phyloP scores from a whole-genome alignment of 2,329 filamentous ascomycete species.

The Septoria linicola region DNA sequence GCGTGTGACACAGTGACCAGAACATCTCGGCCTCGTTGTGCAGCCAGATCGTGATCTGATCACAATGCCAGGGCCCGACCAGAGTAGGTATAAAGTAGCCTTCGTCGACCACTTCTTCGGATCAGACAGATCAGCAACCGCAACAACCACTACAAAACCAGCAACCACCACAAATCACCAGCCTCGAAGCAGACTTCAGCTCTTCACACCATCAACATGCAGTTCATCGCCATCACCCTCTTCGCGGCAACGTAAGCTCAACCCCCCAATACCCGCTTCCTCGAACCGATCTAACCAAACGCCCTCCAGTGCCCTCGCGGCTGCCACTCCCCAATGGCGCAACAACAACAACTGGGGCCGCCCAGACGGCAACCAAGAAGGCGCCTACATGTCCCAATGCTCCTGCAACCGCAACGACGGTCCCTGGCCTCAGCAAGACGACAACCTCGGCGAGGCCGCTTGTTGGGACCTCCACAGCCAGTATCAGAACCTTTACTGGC shows the following conservation, averaged over 20 bases:
- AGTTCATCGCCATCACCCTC: background rate
- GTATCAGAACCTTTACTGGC: background rate
- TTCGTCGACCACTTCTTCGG: background rate
- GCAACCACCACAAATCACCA: background rate
- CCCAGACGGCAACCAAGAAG: conserved; percentile 3
- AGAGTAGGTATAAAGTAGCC: background rate
- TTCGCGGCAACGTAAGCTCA: background rate
- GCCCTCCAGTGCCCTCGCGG: background rate
- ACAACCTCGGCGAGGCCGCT: background rate
- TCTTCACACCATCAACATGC: background rate
- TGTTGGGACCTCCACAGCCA: background rate
- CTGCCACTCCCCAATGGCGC: background rate
- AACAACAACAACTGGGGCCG: background rate
- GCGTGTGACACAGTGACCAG: background rate
- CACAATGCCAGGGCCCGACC: too few relatives aligned
- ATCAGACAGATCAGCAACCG: background rate
- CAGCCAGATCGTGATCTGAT: too few relatives aligned
- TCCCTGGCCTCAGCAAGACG: background rate
- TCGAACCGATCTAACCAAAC: background rate
- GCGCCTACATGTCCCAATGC: conserved; percentile 2
- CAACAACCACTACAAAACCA: background rate
- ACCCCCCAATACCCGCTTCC: background rate
- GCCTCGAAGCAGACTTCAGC: background rate
- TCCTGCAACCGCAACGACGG: background rate
- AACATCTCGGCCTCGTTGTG: background rate